Evolutionary conservation across 2,329 filamentous ascomycete genomes (phyloP).

Genomic region (Ambrosiella beaveri): DNA sequence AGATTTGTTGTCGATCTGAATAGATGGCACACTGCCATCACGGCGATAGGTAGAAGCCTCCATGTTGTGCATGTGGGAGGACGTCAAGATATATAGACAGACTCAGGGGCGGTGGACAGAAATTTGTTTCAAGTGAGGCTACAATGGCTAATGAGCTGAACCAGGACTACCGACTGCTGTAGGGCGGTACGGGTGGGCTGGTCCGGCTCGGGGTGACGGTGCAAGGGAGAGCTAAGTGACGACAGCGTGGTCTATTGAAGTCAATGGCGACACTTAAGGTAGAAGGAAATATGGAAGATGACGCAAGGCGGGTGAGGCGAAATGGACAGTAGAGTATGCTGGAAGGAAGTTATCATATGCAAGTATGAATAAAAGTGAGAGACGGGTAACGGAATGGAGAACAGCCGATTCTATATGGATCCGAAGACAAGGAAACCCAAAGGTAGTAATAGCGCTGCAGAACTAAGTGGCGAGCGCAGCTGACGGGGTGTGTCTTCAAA

Average conservation of each 20-base stretch:
- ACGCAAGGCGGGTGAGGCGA: neutral
- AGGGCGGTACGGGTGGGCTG: neutral
- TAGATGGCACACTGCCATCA: slow-evolving; percentile 12
- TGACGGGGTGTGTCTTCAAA: neutral
- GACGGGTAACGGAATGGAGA: neutral
- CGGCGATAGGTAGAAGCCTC: slow-evolving; percentile 10
- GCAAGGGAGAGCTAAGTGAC: neutral
- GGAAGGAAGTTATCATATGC: neutral
- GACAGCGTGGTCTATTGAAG: neutral
- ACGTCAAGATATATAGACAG: neutral
- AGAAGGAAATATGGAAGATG: neutral
- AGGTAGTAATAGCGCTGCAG: neutral
- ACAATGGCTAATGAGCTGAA: neutral
- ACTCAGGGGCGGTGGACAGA: neutral
- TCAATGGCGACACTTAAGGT: neutral
- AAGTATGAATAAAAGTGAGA: neutral
- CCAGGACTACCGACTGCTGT: neutral
- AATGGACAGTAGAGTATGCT: neutral
- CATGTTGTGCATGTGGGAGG: slow-evolving; percentile 5
- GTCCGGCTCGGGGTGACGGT: neutral
- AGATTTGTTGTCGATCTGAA: slow-evolving; percentile 12
- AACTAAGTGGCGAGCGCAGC: neutral
- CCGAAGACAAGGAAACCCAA: neutral
- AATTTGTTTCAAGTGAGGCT: neutral
- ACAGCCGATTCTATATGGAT: neutral